Conservation (phyloP, 768 basidiomycete genomes). For the Gyrodon lividus region DNA sequence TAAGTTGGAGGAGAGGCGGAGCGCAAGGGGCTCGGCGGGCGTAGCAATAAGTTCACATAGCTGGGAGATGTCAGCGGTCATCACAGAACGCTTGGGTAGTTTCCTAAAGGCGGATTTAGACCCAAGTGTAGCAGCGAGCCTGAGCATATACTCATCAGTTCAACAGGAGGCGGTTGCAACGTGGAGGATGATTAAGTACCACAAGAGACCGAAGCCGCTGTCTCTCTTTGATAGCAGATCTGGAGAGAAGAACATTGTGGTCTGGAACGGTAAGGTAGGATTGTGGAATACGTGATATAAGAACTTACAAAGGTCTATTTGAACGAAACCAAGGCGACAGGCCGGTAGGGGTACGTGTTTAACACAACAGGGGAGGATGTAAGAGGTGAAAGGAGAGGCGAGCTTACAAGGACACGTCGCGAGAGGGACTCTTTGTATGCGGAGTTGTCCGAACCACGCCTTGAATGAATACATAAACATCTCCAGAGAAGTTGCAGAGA, state of each 20-base stretch:
- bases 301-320: conserved; percentile 1
- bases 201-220: conserved; percentile 86
- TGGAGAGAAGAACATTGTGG: conserved; percentile 80
- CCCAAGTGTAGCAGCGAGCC: conserved; percentile 90
- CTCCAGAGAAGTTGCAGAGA: conserved; percentile 5
- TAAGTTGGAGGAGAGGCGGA: conserved; percentile 83
- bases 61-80: conserved; percentile 78
- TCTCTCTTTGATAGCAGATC: conserved; percentile 80
- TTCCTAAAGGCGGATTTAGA: conserved; percentile 85
- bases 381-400: conserved; percentile 2
- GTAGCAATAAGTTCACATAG: conserved; percentile 78
- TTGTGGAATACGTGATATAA: background rate
- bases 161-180: background rate
- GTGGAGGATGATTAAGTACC: conserved; percentile 41
- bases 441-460: conserved; percentile 4
- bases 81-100: conserved; percentile 78
- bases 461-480: conserved; percentile 4
- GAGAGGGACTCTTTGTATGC: conserved; percentile 12
- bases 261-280: background rate
- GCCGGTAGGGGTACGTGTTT: too few species aligned
- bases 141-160: conserved; percentile 32
- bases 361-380: too few species aligned
- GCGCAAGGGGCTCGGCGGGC: conserved; percentile 83
- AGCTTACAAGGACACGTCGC: conserved; percentile 1
- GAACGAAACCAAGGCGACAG: too few species aligned